Conservation (phyloP, 1,139 yeast species). For the Zygosaccharomyces pseudobailii region DNA sequence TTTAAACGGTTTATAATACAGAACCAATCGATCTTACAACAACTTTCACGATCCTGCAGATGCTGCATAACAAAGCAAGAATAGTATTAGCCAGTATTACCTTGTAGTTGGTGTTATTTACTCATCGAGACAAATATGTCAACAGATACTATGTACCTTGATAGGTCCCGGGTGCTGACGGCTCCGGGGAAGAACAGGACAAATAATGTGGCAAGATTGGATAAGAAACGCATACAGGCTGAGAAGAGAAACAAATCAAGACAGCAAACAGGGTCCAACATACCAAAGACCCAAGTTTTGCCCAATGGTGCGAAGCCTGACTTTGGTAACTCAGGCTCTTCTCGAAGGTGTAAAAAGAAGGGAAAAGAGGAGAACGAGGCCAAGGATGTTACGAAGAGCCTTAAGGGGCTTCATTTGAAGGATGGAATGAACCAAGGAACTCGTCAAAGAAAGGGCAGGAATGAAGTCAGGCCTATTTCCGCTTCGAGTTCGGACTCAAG, state of each 20-base stretch:
- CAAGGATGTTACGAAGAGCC: constrained; percentile 16
- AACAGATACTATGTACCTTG: constrained; percentile 33
- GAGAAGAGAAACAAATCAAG: constrained; percentile 13
- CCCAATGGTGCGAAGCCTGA: constrained; percentile 32
- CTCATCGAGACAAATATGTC: constrained; percentile 20
- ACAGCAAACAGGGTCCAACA: constrained; percentile 10
- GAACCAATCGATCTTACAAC: not conserved
- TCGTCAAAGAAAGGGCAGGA: not conserved
- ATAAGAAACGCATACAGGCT: constrained; percentile 11
- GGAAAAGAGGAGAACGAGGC: constrained; percentile 1
- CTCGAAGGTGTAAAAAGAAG: constrained; percentile 6
- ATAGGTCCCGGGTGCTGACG: constrained; percentile 31
- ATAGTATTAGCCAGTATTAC: not conserved
- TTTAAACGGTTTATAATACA: not conserved
- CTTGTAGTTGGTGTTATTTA: not conserved
- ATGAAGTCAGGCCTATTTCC: not conserved
- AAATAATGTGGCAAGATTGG: constrained; percentile 12
- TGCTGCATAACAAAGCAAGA: not conserved
- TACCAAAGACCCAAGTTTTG: constrained; percentile 23
- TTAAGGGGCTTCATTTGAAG: constrained; percentile 20
- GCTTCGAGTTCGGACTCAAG: not conserved
- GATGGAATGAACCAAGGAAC: not conserved
- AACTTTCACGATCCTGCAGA: not conserved
- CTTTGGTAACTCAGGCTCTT: constrained; percentile 21
- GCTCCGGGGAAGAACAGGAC: constrained; percentile 27